Base-by-base conservation (phyloP, 1,284 basidiomycete genomes). In the Ceratobasidium papillatum region DNA sequence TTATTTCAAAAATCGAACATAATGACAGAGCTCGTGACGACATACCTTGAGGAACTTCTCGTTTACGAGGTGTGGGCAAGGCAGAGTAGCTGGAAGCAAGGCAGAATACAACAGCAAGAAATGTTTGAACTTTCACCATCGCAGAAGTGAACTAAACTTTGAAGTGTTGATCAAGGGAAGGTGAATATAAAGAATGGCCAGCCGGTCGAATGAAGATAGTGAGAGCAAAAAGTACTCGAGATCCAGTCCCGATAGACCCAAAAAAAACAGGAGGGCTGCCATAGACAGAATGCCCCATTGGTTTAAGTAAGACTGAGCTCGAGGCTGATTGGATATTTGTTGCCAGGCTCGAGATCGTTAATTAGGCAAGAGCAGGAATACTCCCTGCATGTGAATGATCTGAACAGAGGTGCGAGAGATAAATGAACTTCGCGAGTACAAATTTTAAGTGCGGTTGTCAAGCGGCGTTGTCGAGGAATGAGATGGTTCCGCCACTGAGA, bases 21-120 rank as follows among this genome's bases (percentile, higher is more conserved):
- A 61, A 19, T 45, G 22, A 27, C 52, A 63, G 54, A 34, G 62
- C 38, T 61, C 7, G 41, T 66, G 63, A 76, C 9, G 38, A 22
- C 34, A 77, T 38, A 89, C 89, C 89, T 84, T 90, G 90, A 58
- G 90, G 89, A 54, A 90, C 90, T 81, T 90, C 89, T 77, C 89
- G 87, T 22, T 14, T 38, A 11, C 32, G 47, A 9, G 63, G 32
- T 27, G 78, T 61, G 36, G 88, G 87, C 43, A 84, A 78, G 65
- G 86, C 82, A n/a, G 51, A 41, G 32, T 63, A 65, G 38, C 54
- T 19, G n/a, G 62, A 74, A 22, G 47, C 63, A 43, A 76, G 69
- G 38, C 45, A 74, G 75, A 80, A 80, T 68, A 80, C 83, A 68
- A 81, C 80, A 76, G 78, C 79, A 43, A 47, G 22, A 43, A 73